Evolutionary conservation across 805 yeast species (phyloP).

Genomic region (Yarrowia porcina): DNA sequence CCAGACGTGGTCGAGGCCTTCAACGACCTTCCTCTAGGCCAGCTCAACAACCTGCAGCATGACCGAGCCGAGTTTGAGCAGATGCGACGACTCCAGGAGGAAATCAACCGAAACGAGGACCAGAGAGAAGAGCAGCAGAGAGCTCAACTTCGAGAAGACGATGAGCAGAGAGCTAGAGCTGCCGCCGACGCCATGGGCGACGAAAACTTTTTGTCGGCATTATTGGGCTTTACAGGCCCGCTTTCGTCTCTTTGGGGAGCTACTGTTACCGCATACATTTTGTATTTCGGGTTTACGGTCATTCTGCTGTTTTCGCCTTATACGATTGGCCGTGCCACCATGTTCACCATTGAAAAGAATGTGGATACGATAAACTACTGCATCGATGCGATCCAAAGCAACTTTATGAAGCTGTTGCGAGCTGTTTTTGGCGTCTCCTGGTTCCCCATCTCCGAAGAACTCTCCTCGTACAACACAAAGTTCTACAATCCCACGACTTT

Average conservation of each 20-base stretch:
- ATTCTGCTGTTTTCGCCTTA: constrained; percentile 10
- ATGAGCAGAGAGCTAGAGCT: background rate
- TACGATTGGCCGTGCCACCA: constrained; percentile 24
- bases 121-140: background rate
- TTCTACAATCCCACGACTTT: constrained; percentile 11
- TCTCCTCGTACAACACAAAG: background rate
- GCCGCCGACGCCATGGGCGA: too few species aligned
- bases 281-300: background rate
- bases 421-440: background rate
- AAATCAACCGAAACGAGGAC: constrained; percentile 9
- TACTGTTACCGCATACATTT: background rate
- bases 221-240: constrained; percentile 17
- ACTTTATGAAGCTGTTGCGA: background rate
- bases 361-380: constrained; percentile 1
- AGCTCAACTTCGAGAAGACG: background rate
- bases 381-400: background rate
- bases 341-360: background rate
- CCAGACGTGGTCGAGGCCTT: background rate
- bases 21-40: background rate
- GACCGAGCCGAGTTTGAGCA: background rate
- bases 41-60: background rate
- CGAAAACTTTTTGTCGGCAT: background rate
- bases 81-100: constrained; percentile 17
- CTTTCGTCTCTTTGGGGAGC: background rate
- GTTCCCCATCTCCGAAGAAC: background rate